Percentiles rank a stretch among this genome's conserved stretches.
Conservation (phyloP, 495 filamentous ascomycete genomes). For the Thermothielavioides terrestris region DNA sequence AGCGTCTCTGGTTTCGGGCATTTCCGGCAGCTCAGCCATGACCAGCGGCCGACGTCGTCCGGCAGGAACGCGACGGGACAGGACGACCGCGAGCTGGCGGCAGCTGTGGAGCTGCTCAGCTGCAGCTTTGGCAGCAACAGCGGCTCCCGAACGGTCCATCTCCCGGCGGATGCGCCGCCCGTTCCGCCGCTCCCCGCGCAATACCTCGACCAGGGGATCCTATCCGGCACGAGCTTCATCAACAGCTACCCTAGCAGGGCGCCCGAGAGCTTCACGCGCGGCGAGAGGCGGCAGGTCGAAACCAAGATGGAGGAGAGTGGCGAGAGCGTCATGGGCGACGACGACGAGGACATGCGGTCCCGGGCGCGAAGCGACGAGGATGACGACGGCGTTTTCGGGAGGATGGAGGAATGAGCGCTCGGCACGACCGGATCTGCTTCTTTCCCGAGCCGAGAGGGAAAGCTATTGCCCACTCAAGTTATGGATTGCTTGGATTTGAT, state of each 20-base stretch:
- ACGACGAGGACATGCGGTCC: constrained; percentile 61
- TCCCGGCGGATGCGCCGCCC: constrained; percentile 71
- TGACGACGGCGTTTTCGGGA: constrained; percentile 89
- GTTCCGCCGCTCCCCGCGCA: constrained; percentile 75
- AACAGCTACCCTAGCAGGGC: constrained; percentile 44
- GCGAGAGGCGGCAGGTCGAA: constrained; percentile 39
- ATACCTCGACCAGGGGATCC: constrained; percentile 47
- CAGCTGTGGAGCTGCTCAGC: constrained; percentile 77
- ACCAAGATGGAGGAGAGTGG: constrained; percentile 63
- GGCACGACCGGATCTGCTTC: background rate
- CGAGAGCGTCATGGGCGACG: constrained; percentile 63
- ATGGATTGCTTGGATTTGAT: background rate
- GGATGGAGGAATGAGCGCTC: constrained; percentile 73
- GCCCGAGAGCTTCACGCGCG: constrained; percentile 43
- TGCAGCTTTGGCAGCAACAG: constrained; percentile 78
- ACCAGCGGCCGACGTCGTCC: constrained; percentile 53
- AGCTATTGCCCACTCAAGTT: background rate
- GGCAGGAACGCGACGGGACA: constrained; percentile 51
- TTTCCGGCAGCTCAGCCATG: constrained; percentile 46
- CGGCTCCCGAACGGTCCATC: constrained; percentile 55
- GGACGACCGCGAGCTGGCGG: constrained; percentile 78
- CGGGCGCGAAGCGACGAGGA: constrained; percentile 72
- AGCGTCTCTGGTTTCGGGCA: constrained; percentile 43
- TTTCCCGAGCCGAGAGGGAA: background rate
- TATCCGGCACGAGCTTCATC: constrained; percentile 42